phyloP scores from a whole-genome alignment of 768 basidiomycete species.

The Pleurotus cornucopiae region DNA sequence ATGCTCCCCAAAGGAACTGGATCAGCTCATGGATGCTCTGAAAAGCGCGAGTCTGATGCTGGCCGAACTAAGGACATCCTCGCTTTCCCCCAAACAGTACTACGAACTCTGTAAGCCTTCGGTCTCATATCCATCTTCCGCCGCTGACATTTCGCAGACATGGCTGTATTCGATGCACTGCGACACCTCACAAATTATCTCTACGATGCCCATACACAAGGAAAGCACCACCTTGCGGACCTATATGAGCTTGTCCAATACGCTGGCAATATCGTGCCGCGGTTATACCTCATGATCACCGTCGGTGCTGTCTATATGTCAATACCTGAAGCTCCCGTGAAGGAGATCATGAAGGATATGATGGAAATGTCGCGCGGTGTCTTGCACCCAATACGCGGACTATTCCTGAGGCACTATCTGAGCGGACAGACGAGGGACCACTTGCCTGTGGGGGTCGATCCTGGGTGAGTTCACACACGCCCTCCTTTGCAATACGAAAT shows the following conservation, averaged over 20 bases:
- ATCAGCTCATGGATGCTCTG: slow-evolving; percentile 97
- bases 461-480: slow-evolving; percentile 54
- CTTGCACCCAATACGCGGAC: slow-evolving; percentile 91
- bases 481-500: background rate
- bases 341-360: slow-evolving; percentile 99
- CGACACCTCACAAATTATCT: slow-evolving; percentile 95
- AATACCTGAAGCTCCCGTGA: slow-evolving; percentile 92
- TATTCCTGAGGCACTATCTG: slow-evolving; percentile 95
- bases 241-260: slow-evolving; percentile 99
- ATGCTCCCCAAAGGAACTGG: slow-evolving; percentile 63
- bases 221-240: slow-evolving; percentile 94
- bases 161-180: slow-evolving; percentile 97
- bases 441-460: slow-evolving; percentile 80
- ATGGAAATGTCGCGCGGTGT: slow-evolving; percentile 99
- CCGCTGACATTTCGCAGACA: slow-evolving; percentile 50
- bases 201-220: slow-evolving; percentile 89
- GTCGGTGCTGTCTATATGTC: slow-evolving; percentile 99
- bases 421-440: slow-evolving; percentile 96
- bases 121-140: background rate
- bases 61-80: slow-evolving; percentile 90
- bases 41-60: slow-evolving; percentile 98
- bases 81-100: slow-evolving; percentile 94
- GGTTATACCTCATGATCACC: slow-evolving; percentile 97
- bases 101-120: slow-evolving; percentile 85
- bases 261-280: slow-evolving; percentile 92